Evolutionary conservation across 176 grass and related monocot species (phyloP).

Genomic region (Saccharum spontaneum): DNA sequence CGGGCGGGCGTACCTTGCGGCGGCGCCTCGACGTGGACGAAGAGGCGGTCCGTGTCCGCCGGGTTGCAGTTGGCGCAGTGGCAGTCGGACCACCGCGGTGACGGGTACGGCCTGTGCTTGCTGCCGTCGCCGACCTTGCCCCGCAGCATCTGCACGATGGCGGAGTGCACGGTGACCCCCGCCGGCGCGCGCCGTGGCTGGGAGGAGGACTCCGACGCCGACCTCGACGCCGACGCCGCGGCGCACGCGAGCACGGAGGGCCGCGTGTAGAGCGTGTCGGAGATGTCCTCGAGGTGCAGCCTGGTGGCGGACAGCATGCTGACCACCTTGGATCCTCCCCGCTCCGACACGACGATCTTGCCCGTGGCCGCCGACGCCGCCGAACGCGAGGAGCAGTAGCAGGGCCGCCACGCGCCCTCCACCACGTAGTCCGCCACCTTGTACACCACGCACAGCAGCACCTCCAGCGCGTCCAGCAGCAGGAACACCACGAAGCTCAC

Average conservation of each 20-base stretch:
- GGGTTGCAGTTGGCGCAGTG: slow-evolving; percentile 88
- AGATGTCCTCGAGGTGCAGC: slow-evolving; percentile 95
- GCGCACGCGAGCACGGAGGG: slow-evolving; percentile 55
- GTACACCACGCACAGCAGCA: slow-evolving; percentile 72
- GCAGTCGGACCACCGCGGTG: slow-evolving; percentile 94
- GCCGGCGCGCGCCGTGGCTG: slow-evolving; percentile 2
- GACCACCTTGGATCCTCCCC: slow-evolving; percentile 85
- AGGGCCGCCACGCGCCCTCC: slow-evolving; percentile 86
- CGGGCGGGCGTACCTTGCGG: background rate
- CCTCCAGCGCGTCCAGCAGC: slow-evolving; percentile 73
- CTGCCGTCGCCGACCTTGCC: slow-evolving; percentile 51
- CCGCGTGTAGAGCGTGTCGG: slow-evolving; percentile 89
- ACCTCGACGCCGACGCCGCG: background rate
- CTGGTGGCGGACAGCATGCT: slow-evolving; percentile 66
- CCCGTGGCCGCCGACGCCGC: slow-evolving; percentile 32
- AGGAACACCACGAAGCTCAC: slow-evolving; percentile 84
- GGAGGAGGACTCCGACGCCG: background rate
- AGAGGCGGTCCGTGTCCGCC: slow-evolving; percentile 57
- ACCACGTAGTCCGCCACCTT: slow-evolving; percentile 75
- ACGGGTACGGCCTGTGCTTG: slow-evolving; percentile 41
- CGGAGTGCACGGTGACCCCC: slow-evolving; percentile 60
- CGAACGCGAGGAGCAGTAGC: slow-evolving; percentile 78
- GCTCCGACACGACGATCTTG: slow-evolving; percentile 86
- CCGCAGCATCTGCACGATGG: slow-evolving; percentile 75
- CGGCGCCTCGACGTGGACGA: slow-evolving; percentile 78